Evolutionary conservation across 495 filamentous ascomycete genomes (phyloP).

Genomic region (Neurospora sp.): DNA sequence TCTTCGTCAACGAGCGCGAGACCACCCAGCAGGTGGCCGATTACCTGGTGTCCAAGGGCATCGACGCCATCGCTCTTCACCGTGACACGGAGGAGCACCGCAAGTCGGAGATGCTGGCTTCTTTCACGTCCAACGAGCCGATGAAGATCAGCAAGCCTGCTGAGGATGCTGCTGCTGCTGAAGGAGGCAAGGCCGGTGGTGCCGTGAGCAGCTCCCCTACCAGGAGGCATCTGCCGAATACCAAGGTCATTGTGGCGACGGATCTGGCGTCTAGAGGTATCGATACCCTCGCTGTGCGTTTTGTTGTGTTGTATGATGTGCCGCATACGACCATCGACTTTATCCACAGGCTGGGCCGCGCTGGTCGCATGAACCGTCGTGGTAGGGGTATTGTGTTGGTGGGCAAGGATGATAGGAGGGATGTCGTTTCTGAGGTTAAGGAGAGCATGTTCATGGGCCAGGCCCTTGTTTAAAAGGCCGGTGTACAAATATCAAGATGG

Average conservation of each 20-base stretch:
- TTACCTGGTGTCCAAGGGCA: constrained; percentile 73
- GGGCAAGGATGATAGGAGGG: constrained; percentile 77
- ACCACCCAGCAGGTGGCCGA: constrained; percentile 69
- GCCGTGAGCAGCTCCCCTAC: background rate
- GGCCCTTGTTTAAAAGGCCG: constrained; percentile 56
- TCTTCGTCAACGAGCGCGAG: constrained; percentile 97
- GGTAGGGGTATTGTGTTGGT: constrained; percentile 85
- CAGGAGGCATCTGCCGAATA: constrained; percentile 42
- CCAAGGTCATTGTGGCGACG: constrained; percentile 86
- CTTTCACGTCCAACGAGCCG: constrained; percentile 56
- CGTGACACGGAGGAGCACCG: constrained; percentile 67
- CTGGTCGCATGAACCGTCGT: constrained; percentile 84
- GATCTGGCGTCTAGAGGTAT: constrained; percentile 89
- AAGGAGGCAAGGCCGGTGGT: constrained; percentile 13
- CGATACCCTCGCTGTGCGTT: constrained; percentile 84
- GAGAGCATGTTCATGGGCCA: constrained; percentile 90
- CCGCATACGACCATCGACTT: constrained; percentile 95
- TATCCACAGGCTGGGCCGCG: constrained; percentile 85
- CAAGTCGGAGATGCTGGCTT: constrained; percentile 61
- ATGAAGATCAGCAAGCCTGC: constrained; percentile 21
- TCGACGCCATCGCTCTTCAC: constrained; percentile 74
- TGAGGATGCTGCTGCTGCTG: constrained; percentile 2
- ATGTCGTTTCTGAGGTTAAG: constrained; percentile 84
- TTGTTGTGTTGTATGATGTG: constrained; percentile 89
- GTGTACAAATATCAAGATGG: background rate